Base-by-base conservation (phyloP, 768 basidiomycete genomes). In the Chiua virens region DNA sequence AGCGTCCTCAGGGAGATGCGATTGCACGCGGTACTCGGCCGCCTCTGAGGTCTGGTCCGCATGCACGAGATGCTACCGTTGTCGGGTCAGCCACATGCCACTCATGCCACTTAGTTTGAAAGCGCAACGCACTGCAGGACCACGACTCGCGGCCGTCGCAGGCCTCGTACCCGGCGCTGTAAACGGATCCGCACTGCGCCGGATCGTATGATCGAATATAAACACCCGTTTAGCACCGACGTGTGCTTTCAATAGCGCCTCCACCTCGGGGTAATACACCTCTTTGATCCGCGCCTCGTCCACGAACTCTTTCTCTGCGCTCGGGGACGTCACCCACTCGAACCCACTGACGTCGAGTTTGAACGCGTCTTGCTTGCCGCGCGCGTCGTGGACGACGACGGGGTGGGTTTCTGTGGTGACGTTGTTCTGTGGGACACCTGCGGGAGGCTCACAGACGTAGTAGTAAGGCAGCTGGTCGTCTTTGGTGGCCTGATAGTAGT, bases 181-280 rank as follows among this genome's bases (percentile, higher is more conserved):
- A n/a, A n/a, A n/a, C n/a, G n/a, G n/a, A n/a, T n/a, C n/a, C n/a
- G n/a, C n/a, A n/a, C 43, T 64, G 20, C 42, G 61, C 66, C 72
- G 62, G 54, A 70, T 66, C 27, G 72, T 76, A 45, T 75, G 74
- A 52, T 76, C 74, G 42, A 77, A 78, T 44, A 76, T 64, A 51
- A 74, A 57, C 36, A 74, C 65, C 40, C 59, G 58, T 57, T 65
- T 71, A 3, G 68, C 73, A 7, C 71, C 72, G 0, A 65, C 59
- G 15, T 69, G 54, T 45, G 63, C 60, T 65, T 71, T 76, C 54
- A 76, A 40, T 17, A 76, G 25, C 48, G 70, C 68, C 49, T 69
- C 68, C 0, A 68, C 62, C 58, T n/a, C 76, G 36, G 60, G 49
- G 53, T 75, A 77, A 39, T 78, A 77, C 37, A 43, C 57, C 8